Base-by-base conservation (phyloP, 371 early-diverging fungal genomes). In the Smittium culicis region DNA sequence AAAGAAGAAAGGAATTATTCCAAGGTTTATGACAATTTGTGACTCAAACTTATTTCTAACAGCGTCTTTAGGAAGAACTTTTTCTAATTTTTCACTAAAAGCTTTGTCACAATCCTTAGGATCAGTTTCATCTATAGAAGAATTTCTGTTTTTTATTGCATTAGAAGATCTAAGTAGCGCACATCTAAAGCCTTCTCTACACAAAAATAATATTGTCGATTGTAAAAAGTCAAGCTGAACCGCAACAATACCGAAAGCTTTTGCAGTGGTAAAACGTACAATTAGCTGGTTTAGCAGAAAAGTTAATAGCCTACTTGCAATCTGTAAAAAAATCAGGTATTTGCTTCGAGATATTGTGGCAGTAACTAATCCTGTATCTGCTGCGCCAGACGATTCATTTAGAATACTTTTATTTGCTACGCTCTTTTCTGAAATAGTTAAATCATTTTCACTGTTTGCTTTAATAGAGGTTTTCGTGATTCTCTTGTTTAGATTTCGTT, bases 111-210 rank as follows among this genome's bases (percentile, higher is more conserved):
- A 32, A 25, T n/a, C 14, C 17, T 28, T 16, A 32, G 2, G 11
- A n/a, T 62, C 11, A 66, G 64, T 54, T 70, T 20, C 45, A 45
- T 45, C 45, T 20, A 45, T 11, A 11, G 45, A 45, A 45, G 20
- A 11, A 11, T 45, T 45, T 45, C 20, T 45, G 45, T 5, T 45
- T 5, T 45, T 45, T 11, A 20, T 66, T n/a, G 67, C 71, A 31
- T 77, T 68, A 27, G 45, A 20, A 5, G 82, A 71, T 14, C 80
- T 84, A 77, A 93, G 72, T 30, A 91, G 73, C 0, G 92, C 94
- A 77, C 87, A 87, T 29, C 97, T 83, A 60, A 94, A 83, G 28
- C 87, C 87, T 74, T 97, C 97, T 16, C 97, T 81, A 0, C 93
- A 91, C 29, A 97, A 81, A 74, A 96, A 95, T 57, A 96, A 77